Evolutionary conservation across 2,329 filamentous ascomycete species (phyloP), one percentile per base, ranked within the genome.

Genomic region (Macrophomina pseudophaseolina): DNA sequence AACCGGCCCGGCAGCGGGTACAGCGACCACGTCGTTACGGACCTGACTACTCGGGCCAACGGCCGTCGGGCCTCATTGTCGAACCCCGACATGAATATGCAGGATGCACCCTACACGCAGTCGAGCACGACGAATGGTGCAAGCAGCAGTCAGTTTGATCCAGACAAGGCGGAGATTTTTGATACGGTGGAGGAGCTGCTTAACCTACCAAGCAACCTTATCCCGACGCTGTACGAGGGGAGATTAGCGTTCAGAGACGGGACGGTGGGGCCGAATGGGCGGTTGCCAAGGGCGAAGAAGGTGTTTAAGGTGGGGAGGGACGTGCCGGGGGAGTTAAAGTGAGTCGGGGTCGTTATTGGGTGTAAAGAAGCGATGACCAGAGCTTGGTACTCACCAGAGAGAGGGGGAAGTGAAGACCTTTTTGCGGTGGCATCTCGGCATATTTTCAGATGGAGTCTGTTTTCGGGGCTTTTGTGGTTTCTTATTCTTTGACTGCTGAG

Each of bases 161-260:
- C 6, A 12, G 18, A 52, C 12, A 51, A 63, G 38, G 28, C 28
- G 12, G 49, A 66, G 33, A 28, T 48, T 2, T 65, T 56, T 54
- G 53, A 52, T 5, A 65, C 53, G 54, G 8, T 70, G 18, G 53
- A 68, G 40, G 67, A 74, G 30, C 44, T 72, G 9, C 71, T 75
- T 28, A 64, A 67, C 33, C 49, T 75, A 11, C 74, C 74, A 5
- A 48, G 68, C 4, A 72, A 74, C 35, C 51, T 71, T 9, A 69
- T 73, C 28, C 74, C 73, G 14, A 74, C 73, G 63, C 30, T 70
- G 38, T 70, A 73, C 53, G 71, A 75, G 16, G 71, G 70, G 9
- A 70, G 73, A 11, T 59, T 76, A 46, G 73, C 73, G 30, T 76
- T 75, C 62, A 66, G 73, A 18, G 73, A 76, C 42, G 71, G 69